phyloP scores from a whole-genome alignment of 495 filamentous ascomycete species.

The Aeminium ludgeri region DNA sequence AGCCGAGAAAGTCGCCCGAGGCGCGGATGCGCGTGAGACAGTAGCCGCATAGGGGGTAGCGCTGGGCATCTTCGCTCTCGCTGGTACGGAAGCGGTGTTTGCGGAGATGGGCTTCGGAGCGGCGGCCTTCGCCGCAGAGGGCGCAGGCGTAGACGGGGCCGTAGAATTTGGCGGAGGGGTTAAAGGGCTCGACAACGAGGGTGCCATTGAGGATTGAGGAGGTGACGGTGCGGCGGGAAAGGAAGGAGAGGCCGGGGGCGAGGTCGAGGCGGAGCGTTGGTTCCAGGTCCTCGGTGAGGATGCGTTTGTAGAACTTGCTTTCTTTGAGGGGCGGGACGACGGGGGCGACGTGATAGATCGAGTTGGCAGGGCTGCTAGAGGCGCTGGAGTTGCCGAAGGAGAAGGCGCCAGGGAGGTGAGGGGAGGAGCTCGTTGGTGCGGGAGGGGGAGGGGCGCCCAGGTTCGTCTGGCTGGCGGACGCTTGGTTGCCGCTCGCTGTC shows the following conservation, averaged over 20 bases:
- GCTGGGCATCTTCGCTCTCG: constrained; percentile 66
- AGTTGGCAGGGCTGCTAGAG: constrained; percentile 18
- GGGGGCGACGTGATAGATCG: constrained; percentile 16
- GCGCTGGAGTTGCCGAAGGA: constrained; percentile 8
- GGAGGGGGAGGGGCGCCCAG: constrained; percentile 16
- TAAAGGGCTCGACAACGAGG: constrained; percentile 75
- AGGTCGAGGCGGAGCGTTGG: constrained; percentile 77
- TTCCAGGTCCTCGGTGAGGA: constrained; percentile 77
- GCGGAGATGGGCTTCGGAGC: constrained; percentile 49
- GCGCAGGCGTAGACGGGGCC: constrained; percentile 52
- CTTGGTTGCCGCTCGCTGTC: constrained; percentile 27
- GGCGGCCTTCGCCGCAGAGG: constrained; percentile 71
- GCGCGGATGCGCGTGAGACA: constrained; percentile 72
- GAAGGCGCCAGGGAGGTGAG: constrained; percentile 25
- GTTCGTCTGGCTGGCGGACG: constrained; percentile 19
- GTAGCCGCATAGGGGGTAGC: constrained; percentile 77
- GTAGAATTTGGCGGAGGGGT: constrained; percentile 34
- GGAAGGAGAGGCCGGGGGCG: constrained; percentile 83
- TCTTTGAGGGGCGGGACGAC: constrained; percentile 52
- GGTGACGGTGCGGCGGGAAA: constrained; percentile 68
- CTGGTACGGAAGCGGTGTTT: constrained; percentile 80
- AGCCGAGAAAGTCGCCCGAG: constrained; percentile 81
- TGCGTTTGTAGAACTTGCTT: constrained; percentile 82
- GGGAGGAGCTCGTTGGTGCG: constrained; percentile 26
- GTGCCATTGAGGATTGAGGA: constrained; percentile 71